These are phyloP conservation scores for Candida orba DNA, from an alignment of 805 yeast species.

Conservation along the genomic window DNA sequence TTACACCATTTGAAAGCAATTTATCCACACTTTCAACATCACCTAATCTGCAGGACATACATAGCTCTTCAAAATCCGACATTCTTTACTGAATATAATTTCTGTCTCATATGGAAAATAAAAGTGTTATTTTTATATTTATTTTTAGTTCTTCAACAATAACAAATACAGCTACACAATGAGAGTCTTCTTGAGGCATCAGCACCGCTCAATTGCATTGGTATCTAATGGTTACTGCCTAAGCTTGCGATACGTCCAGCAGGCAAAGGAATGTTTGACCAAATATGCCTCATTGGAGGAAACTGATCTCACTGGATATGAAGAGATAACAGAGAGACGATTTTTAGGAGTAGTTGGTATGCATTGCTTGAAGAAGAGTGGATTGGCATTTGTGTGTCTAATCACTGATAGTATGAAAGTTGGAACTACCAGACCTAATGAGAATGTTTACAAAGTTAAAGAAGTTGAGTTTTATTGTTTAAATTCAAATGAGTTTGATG, in stretches of 20 bases:
- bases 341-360: slow-evolving; percentile 59
- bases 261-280: slow-evolving; percentile 30
- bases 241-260: slow-evolving; percentile 40
- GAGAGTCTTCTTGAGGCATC: slow-evolving; percentile 38
- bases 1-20: slow-evolving; percentile 45
- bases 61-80: slow-evolving; percentile 38
- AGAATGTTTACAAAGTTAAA: slow-evolving; percentile 45
- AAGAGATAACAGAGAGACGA: slow-evolving; percentile 28
- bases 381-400: slow-evolving; percentile 44
- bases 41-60: slow-evolving; percentile 63
- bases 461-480: slow-evolving; percentile 62
- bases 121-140: neutral
- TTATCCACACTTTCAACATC: slow-evolving; percentile 59
- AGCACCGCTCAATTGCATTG: slow-evolving; percentile 65
- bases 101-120: neutral
- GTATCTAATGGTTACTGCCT: slow-evolving; percentile 53
- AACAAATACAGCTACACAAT: slow-evolving; percentile 2
- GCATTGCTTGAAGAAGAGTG: slow-evolving; percentile 42
- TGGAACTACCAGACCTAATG: slow-evolving; percentile 52
- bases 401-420: slow-evolving; percentile 47
- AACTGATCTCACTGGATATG: slow-evolving; percentile 33
- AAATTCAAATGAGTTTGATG: slow-evolving; percentile 48
- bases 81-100: neutral
- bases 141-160: neutral
- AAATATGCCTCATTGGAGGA: slow-evolving; percentile 42